Conservation (phyloP, 345 rosid species). For the Euphorbia pulcherrima region DNA sequence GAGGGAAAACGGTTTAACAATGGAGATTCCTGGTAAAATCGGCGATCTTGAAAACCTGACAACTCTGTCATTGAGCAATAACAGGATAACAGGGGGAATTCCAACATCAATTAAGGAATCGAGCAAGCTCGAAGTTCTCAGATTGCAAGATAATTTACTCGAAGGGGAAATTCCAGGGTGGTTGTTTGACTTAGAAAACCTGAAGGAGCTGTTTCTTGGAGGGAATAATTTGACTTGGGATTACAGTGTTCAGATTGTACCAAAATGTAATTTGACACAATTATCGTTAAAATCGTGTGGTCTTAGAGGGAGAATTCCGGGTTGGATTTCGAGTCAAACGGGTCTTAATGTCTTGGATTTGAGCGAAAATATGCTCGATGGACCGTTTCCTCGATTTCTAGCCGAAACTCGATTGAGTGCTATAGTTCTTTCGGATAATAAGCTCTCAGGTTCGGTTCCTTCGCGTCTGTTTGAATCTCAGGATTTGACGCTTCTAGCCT, state of each 20-base stretch:
- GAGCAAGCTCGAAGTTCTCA: slow-evolving; percentile 28
- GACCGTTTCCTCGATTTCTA: slow-evolving; percentile 36
- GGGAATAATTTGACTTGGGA: slow-evolving; percentile 43
- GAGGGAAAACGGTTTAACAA: slow-evolving; percentile 23
- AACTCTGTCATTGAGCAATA: slow-evolving; percentile 23
- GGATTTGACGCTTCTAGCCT: slow-evolving; percentile 20
- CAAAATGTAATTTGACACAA: slow-evolving; percentile 23
- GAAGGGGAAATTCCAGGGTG: slow-evolving; percentile 37
- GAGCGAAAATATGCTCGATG: slow-evolving; percentile 40
- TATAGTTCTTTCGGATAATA: slow-evolving; percentile 39
- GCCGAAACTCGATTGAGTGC: slow-evolving; percentile 27
- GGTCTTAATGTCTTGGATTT: slow-evolving; percentile 31
- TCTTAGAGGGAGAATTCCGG: slow-evolving; percentile 35
- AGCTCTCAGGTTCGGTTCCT: slow-evolving; percentile 39
- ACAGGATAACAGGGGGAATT: slow-evolving; percentile 35
- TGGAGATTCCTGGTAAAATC: slow-evolving; percentile 28
- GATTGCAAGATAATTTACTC: slow-evolving; percentile 28
- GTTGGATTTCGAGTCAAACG: slow-evolving; percentile 41
- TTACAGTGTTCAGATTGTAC: slow-evolving; percentile 22
- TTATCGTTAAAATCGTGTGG: slow-evolving; percentile 41
- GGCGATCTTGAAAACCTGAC: slow-evolving; percentile 30
- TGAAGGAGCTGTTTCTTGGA: slow-evolving; percentile 31
- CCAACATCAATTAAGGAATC: slow-evolving; percentile 31
- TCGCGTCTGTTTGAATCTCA: slow-evolving; percentile 32
- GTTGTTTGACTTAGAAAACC: slow-evolving; percentile 35